A percentile compares a stretch with the other conserved stretches of the same genome.
Conservation (phyloP, 345 rosid genomes). For the Eucalyptus paniculata region DNA sequence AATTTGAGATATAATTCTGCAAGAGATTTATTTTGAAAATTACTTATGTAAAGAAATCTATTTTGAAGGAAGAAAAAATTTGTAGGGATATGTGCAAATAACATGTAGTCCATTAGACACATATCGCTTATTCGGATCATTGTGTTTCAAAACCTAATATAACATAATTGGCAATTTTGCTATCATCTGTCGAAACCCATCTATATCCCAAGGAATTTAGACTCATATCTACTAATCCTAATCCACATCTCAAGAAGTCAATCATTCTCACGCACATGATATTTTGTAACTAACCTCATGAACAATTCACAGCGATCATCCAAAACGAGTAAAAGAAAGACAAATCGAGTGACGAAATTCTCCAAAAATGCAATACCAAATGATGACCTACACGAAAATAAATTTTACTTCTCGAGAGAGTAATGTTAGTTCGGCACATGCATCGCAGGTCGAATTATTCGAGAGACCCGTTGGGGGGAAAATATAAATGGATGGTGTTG, state of each 20-base stretch:
- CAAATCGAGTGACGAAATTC: not conserved
- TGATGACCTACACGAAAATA: too few species aligned
- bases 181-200: not conserved
- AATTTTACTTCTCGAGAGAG: not conserved
- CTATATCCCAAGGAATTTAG: too few species aligned
- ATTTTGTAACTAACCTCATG: not conserved
- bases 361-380: not conserved
- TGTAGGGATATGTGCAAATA: not conserved
- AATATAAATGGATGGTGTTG: not conserved
- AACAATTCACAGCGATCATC: not conserved
- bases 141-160: not conserved
- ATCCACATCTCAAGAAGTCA: not conserved
- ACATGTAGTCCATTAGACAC: not conserved
- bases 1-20: not conserved
- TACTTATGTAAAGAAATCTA: not conserved
- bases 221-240: too few species aligned
- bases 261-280: not conserved
- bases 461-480: not conserved
- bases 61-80: not conserved
- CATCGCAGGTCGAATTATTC: too few species aligned
- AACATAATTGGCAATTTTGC: not conserved
- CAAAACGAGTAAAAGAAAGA: not conserved
- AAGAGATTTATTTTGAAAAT: not conserved
- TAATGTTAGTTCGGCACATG: not conserved
- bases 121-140: not conserved